Percentiles rank a stretch among this genome's conserved stretches.
phyloP scores from a whole-genome alignment of 2,329 filamentous ascomycete species.

The Microcyclospora tardicrescens region DNA sequence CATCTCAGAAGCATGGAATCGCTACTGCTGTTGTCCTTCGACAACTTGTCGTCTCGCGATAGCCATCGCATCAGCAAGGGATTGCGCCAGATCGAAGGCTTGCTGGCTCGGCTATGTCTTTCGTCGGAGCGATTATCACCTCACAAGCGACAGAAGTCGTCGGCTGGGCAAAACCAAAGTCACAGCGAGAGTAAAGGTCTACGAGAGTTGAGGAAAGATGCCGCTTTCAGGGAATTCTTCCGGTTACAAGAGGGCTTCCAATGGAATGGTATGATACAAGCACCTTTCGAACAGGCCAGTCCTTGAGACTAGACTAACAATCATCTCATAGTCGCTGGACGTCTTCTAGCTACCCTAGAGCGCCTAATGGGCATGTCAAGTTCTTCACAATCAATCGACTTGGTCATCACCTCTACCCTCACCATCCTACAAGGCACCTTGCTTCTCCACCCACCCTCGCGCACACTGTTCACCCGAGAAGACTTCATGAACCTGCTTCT shows the following conservation, averaged over 20 bases:
- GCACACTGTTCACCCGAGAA: conserved; percentile 74
- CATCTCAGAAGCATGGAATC: conserved; percentile 56
- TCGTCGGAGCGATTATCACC: conserved; percentile 31
- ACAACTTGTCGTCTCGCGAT: conserved; percentile 90
- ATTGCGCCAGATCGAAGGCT: conserved; percentile 80
- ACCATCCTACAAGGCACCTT: conserved; percentile 81
- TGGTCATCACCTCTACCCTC: conserved; percentile 75
- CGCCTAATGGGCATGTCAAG: conserved; percentile 70
- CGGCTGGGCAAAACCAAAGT: background rate
- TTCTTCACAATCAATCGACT: conserved; percentile 63
- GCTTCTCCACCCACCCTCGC: conserved; percentile 79
- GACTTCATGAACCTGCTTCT: conserved; percentile 95
- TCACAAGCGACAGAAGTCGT: conserved; percentile 11
- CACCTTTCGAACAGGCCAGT: background rate
- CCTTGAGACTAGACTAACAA: too few species aligned
- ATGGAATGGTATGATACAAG: conserved; percentile 57
- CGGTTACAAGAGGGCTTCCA: conserved; percentile 94
- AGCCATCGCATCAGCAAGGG: conserved; percentile 84
- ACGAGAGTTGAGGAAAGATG: conserved; percentile 61
- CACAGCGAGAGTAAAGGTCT: conserved; percentile 43
- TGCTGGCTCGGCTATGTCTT: conserved; percentile 89
- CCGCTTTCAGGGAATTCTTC: conserved; percentile 90
- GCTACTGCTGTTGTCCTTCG: conserved; percentile 82
- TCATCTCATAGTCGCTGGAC: conserved; percentile 52
- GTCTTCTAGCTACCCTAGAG: conserved; percentile 75